phyloP scores from a whole-genome alignment of 805 yeast species.

The Cyberlindnera americana region DNA sequence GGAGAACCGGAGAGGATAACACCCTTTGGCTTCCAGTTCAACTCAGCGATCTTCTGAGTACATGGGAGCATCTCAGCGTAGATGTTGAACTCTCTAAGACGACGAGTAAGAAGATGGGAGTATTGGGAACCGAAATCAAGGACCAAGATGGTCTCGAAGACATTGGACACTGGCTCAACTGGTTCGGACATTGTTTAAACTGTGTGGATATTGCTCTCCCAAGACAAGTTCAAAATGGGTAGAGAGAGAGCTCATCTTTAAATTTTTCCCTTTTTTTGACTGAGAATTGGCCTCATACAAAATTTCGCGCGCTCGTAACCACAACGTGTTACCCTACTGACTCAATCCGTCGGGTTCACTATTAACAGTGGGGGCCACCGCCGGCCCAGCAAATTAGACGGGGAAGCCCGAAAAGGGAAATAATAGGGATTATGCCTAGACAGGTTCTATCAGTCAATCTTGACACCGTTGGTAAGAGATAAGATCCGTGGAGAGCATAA shows the following conservation, averaged over 20 bases:
- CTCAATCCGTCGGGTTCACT: neutral
- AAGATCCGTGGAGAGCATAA: neutral
- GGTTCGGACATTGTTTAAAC: constrained; percentile 24
- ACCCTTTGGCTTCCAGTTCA: constrained; percentile 94
- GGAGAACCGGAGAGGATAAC: constrained; percentile 96
- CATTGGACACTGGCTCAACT: constrained; percentile 65
- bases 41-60: constrained; percentile 92
- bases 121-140: constrained; percentile 98
- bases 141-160: constrained; percentile 95
- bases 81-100: constrained; percentile 95
- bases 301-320: neutral
- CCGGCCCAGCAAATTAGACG: constrained; percentile 1
- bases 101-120: constrained; percentile 93
- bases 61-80: constrained; percentile 99
- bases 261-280: constrained; percentile 2
- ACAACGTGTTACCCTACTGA: constrained; percentile 1
- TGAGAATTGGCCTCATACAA: too few species aligned
- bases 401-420: neutral
- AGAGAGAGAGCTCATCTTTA: neutral
- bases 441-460: neutral
- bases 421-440: neutral
- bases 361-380: neutral
- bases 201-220: too few species aligned
- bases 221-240: neutral
- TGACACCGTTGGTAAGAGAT: constrained; percentile 1